Conservation (phyloP, 371 early-diverging fungal species). For the Choanephora cucurbitarum region DNA sequence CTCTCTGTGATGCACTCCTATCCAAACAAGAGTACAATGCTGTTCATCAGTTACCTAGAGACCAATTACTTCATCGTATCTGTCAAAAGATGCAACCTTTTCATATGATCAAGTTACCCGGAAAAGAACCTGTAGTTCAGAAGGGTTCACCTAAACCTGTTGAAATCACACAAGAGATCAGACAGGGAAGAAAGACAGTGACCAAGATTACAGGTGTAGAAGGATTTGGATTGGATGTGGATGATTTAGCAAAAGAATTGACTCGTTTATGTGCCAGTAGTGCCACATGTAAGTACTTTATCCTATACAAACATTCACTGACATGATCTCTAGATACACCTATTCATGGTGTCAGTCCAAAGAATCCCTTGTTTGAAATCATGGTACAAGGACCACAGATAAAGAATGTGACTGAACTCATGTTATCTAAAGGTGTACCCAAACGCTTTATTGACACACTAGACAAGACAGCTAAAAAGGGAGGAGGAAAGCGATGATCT, state of each 20-base stretch:
- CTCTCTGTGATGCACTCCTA: constrained; percentile 62
- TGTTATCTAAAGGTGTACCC: constrained; percentile 60
- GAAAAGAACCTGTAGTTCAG: constrained; percentile 40
- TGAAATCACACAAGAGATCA: constrained; percentile 59
- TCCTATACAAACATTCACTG: background rate
- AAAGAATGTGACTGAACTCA: constrained; percentile 52
- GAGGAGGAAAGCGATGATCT: constrained; percentile 42
- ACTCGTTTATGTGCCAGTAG: constrained; percentile 68
- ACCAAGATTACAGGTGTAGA: constrained; percentile 69
- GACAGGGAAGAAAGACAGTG: constrained; percentile 67
- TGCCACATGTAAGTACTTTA: constrained; percentile 55
- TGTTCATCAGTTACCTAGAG: constrained; percentile 55
- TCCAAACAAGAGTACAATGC: constrained; percentile 62
- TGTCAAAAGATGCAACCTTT: constrained; percentile 59
- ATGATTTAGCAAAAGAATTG: constrained; percentile 61
- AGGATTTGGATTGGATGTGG: constrained; percentile 61
- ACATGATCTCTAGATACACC: constrained; percentile 48
- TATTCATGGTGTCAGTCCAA: constrained; percentile 60
- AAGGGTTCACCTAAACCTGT: constrained; percentile 56
- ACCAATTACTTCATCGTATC: constrained; percentile 50
- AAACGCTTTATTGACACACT: constrained; percentile 55
- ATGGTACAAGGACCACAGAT: constrained; percentile 78
- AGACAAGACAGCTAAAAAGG: constrained; percentile 69
- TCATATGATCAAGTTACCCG: constrained; percentile 50
- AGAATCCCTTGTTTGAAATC: constrained; percentile 62